phyloP scores from a whole-genome alignment of 2,329 filamentous ascomycete genomes.

The Phaeosphaeria sp. region DNA sequence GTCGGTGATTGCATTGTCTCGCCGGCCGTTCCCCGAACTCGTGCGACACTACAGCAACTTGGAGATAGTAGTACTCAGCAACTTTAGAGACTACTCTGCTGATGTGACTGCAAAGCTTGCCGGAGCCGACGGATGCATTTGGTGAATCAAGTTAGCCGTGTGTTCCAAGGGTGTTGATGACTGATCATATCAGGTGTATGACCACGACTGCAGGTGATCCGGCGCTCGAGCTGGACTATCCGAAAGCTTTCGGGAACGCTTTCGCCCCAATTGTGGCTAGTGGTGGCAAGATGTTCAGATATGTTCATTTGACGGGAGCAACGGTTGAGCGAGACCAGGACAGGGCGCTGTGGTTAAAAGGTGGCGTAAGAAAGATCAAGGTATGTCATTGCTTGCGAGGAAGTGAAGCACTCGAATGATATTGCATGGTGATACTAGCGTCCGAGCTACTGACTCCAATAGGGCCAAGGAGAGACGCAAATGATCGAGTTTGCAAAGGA shows the following conservation, averaged over 20 bases:
- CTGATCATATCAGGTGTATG: conserved; percentile 23
- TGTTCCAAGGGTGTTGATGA: not conserved
- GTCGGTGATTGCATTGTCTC: conserved; percentile 19
- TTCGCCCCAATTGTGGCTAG: conserved; percentile 11
- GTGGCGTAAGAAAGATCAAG: conserved; percentile 19
- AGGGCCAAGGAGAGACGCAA: conserved; percentile 18
- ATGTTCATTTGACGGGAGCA: conserved; percentile 18
- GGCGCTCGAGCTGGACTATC: conserved; percentile 17
- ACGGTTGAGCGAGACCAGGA: conserved; percentile 19
- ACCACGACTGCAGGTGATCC: conserved; percentile 20
- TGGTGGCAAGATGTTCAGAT: conserved; percentile 17
- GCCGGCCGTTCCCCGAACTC: conserved; percentile 17
- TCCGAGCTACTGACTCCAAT: not conserved
- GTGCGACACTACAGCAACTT: conserved; percentile 10
- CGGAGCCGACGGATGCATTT: conserved; percentile 21
- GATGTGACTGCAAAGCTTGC: conserved; percentile 18
- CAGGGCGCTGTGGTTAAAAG: conserved; percentile 15
- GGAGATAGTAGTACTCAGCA: conserved; percentile 19
- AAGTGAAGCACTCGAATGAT: not conserved
- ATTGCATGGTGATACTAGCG: not conserved
- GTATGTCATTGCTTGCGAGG: not conserved
- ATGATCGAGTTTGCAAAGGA: conserved; percentile 20
- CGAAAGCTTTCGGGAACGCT: conserved; percentile 19
- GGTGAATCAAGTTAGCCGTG: conserved; percentile 7
- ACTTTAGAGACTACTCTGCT: conserved; percentile 19